Conservation (phyloP, 257 asterid species). For the Penstemon newberryi region DNA sequence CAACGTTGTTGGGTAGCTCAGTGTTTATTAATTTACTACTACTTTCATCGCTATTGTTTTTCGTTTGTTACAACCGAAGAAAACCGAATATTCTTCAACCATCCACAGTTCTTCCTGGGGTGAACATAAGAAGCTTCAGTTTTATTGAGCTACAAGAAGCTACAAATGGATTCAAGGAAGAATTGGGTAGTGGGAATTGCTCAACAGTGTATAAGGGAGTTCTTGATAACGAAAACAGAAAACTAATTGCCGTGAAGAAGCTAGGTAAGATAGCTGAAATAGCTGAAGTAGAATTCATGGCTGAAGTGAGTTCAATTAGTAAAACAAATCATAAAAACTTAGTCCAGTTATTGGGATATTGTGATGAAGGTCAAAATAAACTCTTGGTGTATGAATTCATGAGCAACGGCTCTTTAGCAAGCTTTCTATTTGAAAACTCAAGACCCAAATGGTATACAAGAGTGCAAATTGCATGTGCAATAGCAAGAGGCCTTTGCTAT, state of each 20-base stretch:
- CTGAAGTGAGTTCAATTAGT: constrained; percentile 38
- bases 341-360: constrained; percentile 44
- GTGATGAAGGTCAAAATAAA: constrained; percentile 38
- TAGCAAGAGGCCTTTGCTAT: constrained; percentile 46
- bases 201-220: constrained; percentile 33
- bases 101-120: background rate
- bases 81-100: background rate
- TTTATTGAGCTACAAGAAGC: constrained; percentile 28
- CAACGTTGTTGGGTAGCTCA: constrained; percentile 24
- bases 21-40: constrained; percentile 23
- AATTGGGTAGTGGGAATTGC: constrained; percentile 33
- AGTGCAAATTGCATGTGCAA: constrained; percentile 37
- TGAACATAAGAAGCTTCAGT: constrained; percentile 24
- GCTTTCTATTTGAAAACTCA: constrained; percentile 29
- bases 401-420: constrained; percentile 38
- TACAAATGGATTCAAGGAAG: constrained; percentile 27
- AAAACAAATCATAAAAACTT: constrained; percentile 53
- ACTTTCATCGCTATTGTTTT: background rate
- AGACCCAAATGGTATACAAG: constrained; percentile 47
- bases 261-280: constrained; percentile 30
- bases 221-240: constrained; percentile 21
- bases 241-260: constrained; percentile 42
- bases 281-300: constrained; percentile 39
- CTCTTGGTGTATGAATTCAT: constrained; percentile 41
- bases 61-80: background rate